Base-by-base conservation (phyloP, 306 rosid genomes). In the Parietaria judaica region DNA sequence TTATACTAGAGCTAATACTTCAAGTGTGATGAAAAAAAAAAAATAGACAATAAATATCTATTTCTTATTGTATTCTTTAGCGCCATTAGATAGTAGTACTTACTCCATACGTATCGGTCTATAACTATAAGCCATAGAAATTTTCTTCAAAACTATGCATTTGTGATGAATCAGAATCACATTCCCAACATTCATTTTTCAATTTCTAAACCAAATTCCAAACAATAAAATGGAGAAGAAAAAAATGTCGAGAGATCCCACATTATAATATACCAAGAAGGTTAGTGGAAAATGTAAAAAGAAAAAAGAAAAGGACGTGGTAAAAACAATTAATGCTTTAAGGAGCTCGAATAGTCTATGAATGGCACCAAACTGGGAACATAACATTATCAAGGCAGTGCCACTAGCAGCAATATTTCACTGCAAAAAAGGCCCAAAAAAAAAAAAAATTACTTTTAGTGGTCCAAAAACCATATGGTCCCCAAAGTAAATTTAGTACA, bases 301-400 rank as follows among this genome's bases (percentile, higher is more conserved):
- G 3, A 3, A 54, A 54, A 54, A 54, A 0, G 17, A 50, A 50
- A 6, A 5, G 6, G 45, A 5, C 6, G 3, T 41, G 1, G 9
- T 8, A 41, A 41, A 41, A 8, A 1, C 45, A 41, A 41, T 41
- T 41, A 23, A 41, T 41, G 9, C 45, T 41, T 41, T 1, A 2
- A 49, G 13, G 10, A n/a, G 15, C 31, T 23, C 31, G 15, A 49
- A 49, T 41, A 49, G 53, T 5, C 53, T 49, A n/a, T 49, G 9
- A 4, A 49, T 49, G 43, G 58, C 58, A 64, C 53, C 37, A 64
- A 51, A 63, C 36, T 35, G 68, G 68, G 49, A 64, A 46, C 64
- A 59, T 44, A 2, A 39, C 48, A 49, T 15, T 51, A 16, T 47
- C 48, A 10, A 7, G 53, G 53, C 53, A 64, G 46, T 15, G 36